Evolutionary conservation across 2,329 filamentous ascomycete species (phyloP), one percentile per base, ranked within the genome.

Genomic region (Calonectria montana): DNA sequence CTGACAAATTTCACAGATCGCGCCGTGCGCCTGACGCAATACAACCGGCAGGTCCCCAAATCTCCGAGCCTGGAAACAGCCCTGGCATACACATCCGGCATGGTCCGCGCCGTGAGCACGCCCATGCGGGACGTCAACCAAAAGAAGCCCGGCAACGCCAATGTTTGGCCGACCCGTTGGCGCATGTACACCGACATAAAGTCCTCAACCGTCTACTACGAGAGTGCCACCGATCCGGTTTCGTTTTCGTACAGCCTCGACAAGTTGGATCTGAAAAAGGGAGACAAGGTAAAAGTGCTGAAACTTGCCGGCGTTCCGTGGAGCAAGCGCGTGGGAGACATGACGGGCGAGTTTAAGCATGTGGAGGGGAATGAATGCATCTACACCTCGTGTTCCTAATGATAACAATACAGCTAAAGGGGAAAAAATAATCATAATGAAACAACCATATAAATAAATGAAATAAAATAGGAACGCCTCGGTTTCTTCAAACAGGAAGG

Each of bases 61-160:
- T 57, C 73, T 13, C 18, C n/a, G 3, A 64, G 71, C 41, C 21
- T 65, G 13, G 65, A 50, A n/a, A 66, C 67, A 3, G 74, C 75
- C 37, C n/a, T 75, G 12, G 64, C 65, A 41, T 67, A 65, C 55
- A 61, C 59, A 10, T 72, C 71, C 13, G 73, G 71, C 35, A 76
- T 76, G 75, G 73, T 77, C 57, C 71, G 74, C 27, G 66, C 65
- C 37, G 66, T 77, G 35, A 75, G 73, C 59, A 70, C 53, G 23
- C 74, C 75, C 15, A 69, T 72, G 66, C 10, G 67, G 15, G 7
- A 37, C 21, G 21, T 69, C 16, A 43, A 23, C n/a, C 9, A 37
- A 18, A 41, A 67, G 7, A 37, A 66, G 18, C 37, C 57, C 25
- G 39, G 31, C 31, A 16, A 62, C 10, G 31, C 55, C 5, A 67